Base-by-base conservation (phyloP, 2,329 filamentous ascomycete species). In the Basipetospora chlamydospora region DNA sequence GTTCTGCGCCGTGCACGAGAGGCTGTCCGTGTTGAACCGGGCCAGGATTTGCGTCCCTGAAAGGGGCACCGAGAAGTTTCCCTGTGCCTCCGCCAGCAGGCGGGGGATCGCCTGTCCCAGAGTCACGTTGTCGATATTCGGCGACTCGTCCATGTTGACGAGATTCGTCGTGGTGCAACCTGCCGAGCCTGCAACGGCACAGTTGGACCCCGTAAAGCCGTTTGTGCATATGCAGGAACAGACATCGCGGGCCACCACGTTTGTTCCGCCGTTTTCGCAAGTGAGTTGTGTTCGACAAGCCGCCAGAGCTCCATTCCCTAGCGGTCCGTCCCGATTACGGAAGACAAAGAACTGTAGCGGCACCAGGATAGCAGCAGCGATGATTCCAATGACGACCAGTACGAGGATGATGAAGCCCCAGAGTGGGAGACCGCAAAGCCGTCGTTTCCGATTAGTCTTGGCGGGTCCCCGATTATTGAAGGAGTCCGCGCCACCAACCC, bases 201-300 rank as follows among this genome's bases (percentile, higher is more conserved):
- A 75, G 41, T 67, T 61, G 16, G 59, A 56, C 11, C 70, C 68
- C 0, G 81, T 87, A 53, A 88, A 96, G 2, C 87, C 85, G 47
- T 90, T 86, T 16, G 79, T 75, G 56, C 88, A 98, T 29, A 95
- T 74, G 53, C 88, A 98, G 10, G 78, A 79, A 58, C 88, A 96
- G 15, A 69, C 61, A 3, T 73, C 70, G 39, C 73, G 64, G 12
- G 69, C 72, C 15, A 85, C 57, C 12, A 88, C 70, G 38, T 77
- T 86, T 13, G 77, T 76, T 20, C 88, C 88, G 8, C 84, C 85
- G 44, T 96, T 94, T 36, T 70, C 60, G 50, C 88, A 95, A 0
- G 64, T 66, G 11, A 80, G 58, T 21, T 67, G 66, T 26, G 63
- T 57, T 44, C 72, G 64, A 52, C 85, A 93, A 41, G 66, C 52